Percentiles rank a stretch among this genome's conserved stretches.
Conservation (phyloP, 2,329 filamentous ascomycete genomes). For the Fusarium napiforme region DNA sequence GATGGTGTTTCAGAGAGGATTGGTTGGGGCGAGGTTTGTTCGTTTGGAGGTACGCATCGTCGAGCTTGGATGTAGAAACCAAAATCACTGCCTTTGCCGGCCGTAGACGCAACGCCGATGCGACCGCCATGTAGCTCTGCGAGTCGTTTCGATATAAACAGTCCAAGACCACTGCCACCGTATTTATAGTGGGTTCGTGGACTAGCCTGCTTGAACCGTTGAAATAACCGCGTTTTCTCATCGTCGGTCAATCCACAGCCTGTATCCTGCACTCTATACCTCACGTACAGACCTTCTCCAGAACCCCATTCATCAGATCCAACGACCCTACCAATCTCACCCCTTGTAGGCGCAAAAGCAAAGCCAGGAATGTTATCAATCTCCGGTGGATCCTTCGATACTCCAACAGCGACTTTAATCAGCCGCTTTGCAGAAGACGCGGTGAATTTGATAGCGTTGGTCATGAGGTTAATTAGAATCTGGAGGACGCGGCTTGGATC, state of each 20-base stretch:
- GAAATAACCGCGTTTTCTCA: conserved; percentile 73
- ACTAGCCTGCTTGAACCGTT: conserved; percentile 73
- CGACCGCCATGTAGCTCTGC: conserved; percentile 73
- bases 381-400: conserved; percentile 46
- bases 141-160: conserved; percentile 72
- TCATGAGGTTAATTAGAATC: conserved; percentile 80
- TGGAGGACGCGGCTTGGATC: conserved; percentile 81
- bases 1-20: not conserved
- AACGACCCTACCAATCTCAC: conserved; percentile 18
- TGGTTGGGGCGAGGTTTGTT: conserved; percentile 17
- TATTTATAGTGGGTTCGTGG: conserved; percentile 66
- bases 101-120: conserved; percentile 69
- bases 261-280: conserved; percentile 71
- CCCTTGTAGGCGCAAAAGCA: conserved; percentile 8
- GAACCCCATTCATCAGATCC: conserved; percentile 47
- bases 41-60: conserved; percentile 49
- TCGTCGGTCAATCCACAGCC: conserved; percentile 70
- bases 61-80: conserved; percentile 70
- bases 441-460: conserved; percentile 85
- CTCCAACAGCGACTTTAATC: conserved; percentile 63
- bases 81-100: conserved; percentile 69
- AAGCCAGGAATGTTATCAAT: conserved; percentile 3
- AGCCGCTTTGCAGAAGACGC: conserved; percentile 40
- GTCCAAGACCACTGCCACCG: conserved; percentile 70
- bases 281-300: conserved; percentile 50